Evolutionary conservation across 2,329 filamentous ascomycete species (phyloP).

Genomic region (Rutstroemia sp.): DNA sequence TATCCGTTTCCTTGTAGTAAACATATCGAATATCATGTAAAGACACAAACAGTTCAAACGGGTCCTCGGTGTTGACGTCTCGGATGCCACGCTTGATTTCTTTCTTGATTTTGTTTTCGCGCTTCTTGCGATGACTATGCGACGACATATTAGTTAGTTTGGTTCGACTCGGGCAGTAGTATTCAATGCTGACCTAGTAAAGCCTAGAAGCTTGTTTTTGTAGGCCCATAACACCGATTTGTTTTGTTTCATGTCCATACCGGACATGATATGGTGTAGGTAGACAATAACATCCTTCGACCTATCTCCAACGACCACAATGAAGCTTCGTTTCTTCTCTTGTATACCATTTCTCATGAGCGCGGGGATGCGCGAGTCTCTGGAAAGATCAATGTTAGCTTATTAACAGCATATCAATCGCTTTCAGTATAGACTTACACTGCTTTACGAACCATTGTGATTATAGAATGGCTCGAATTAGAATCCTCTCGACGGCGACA

Average conservation of each 20-base stretch:
- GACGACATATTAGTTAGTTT: constrained; percentile 10
- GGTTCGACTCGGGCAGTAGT: constrained; percentile 8
- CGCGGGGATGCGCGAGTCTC: constrained; percentile 83
- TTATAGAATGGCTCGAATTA: background rate
- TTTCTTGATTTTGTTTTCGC: constrained; percentile 96
- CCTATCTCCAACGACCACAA: constrained; percentile 89
- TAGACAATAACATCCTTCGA: constrained; percentile 97
- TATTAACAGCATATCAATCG: background rate
- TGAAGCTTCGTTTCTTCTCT: constrained; percentile 97
- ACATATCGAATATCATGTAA: constrained; percentile 97
- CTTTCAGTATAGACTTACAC: constrained; percentile 17
- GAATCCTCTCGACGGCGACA: constrained; percentile 18
- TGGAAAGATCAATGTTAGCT: constrained; percentile 29
- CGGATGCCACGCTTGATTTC: constrained; percentile 93
- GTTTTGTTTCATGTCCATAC: constrained; percentile 84
- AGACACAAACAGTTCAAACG: constrained; percentile 95
- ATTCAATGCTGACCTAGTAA: constrained; percentile 55
- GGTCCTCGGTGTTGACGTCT: constrained; percentile 86
- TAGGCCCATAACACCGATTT: constrained; percentile 98
- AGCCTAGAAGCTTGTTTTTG: constrained; percentile 93
- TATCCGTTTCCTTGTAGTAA: constrained; percentile 99
- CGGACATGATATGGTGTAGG: constrained; percentile 87
- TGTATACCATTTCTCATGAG: constrained; percentile 86
- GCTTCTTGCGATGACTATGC: constrained; percentile 87
- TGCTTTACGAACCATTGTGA: constrained; percentile 27